Evolutionary conservation across 2,329 filamentous ascomycete genomes (phyloP), one percentile per base, ranked within the genome.

Genomic region (Aspergillus sclerotialis): DNA sequence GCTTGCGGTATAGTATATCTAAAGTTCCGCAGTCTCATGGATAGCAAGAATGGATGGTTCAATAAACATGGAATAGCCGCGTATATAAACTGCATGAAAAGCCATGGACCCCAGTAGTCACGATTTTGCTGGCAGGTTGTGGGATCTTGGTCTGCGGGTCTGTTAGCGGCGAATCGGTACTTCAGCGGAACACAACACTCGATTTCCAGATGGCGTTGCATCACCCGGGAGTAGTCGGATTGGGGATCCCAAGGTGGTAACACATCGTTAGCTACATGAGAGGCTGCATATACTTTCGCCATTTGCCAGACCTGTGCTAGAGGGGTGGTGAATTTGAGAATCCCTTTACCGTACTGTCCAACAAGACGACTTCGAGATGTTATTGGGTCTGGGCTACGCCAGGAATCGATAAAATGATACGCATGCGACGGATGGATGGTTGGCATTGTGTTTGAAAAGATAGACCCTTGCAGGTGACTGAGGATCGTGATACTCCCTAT

Each of bases 31-130:
- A 73, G 50, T 3, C 68, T 54, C 31, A 71, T 57, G 1, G 68
- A 70, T 3, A 72, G 46, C 1, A 73, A 48, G 18, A 72, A 61
- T 0, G 69, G 69, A 35, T 72, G 69, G 32, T 72, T 72, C 5
- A 72, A 46, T 0, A 71, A 50, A 37, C 65, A 70, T 1, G 68
- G 60, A 23, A 71, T 67, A 0, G 66, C 61, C 32, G 68, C 64
- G 42, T 69, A 70, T 2, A 68, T 44, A 19, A 71, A 57, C 37
- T 73, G 69, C 15, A 67, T 55, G 37, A 69, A 65, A 1, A 72
- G 44, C 60, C 64, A 72, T 0, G 68, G 67, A 0, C 61, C 63
- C 68, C 69, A 73, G 35, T 70, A 72, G 24, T 64, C 57, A 8
- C 67, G 55, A 28, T 60, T 55, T 1, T 53, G 42, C 27, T 67